phyloP scores from a whole-genome alignment of 257 asterid species.

The Sherardia arvensis region DNA sequence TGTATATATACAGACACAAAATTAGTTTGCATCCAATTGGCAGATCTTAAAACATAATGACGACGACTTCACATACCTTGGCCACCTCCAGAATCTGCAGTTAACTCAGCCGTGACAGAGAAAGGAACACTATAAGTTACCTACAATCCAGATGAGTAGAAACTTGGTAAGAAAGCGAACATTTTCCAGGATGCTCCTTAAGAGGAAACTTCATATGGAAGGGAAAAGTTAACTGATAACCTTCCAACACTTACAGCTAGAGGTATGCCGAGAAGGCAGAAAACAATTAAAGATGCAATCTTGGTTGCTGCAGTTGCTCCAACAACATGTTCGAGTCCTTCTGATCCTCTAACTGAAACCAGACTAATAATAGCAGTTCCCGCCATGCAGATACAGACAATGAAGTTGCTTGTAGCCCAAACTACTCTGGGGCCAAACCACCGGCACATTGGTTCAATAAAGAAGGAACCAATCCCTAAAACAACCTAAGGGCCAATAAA shows the following conservation, averaged over 20 bases:
- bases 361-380: conserved; percentile 79
- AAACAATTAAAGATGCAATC: conserved; percentile 77
- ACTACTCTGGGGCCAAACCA: conserved; percentile 76
- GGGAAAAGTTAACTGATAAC: not conserved
- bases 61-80: conserved; percentile 51
- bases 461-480: conserved; percentile 78
- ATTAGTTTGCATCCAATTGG: conserved; percentile 2
- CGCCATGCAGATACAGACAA: conserved; percentile 84
- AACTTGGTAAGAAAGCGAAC: conserved; percentile 15
- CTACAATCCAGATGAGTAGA: conserved; percentile 35
- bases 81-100: conserved; percentile 99
- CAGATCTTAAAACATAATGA: conserved; percentile 12
- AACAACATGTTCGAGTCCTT: conserved; percentile 62
- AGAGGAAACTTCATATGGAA: not conserved
- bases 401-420: conserved; percentile 84
- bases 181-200: not conserved
- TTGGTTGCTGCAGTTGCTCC: conserved; percentile 65
- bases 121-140: conserved; percentile 93
- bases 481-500: conserved; percentile 51
- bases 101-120: conserved; percentile 90
- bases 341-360: conserved; percentile 52
- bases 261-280: conserved; percentile 92
- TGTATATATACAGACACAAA: conserved; percentile 26
- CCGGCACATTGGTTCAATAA: conserved; percentile 80
- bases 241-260: conserved; percentile 64